Conservation (phyloP, 768 basidiomycete species). For the Kwoniella pini region DNA sequence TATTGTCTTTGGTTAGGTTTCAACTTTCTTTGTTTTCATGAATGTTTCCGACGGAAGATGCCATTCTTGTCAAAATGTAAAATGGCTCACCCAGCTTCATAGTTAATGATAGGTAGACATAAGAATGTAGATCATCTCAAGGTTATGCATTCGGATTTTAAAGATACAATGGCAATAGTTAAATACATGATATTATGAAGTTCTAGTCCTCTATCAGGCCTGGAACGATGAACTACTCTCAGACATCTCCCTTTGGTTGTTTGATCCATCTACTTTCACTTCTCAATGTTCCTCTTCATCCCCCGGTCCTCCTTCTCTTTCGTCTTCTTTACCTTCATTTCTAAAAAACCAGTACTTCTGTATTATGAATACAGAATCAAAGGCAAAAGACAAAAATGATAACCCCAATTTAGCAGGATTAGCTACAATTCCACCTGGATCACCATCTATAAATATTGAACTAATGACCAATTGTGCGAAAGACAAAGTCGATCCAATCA, state of each 20-base stretch:
- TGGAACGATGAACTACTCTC: no score
- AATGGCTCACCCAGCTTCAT: no score
- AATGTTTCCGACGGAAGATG: not conserved
- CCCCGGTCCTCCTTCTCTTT: slow-evolving; percentile 7
- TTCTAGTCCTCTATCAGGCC: not conserved
- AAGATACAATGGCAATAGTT: not conserved
- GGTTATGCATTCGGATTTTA: no score
- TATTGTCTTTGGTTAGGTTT: no score
- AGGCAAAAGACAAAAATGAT: slow-evolving; percentile 31
- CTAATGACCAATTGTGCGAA: slow-evolving; percentile 49
- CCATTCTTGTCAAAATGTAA: not conserved
- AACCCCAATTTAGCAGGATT: slow-evolving; percentile 53
- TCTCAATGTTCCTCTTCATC: slow-evolving; percentile 21
- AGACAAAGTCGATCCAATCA: slow-evolving; percentile 51
- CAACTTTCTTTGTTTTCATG: not conserved
- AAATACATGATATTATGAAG: not conserved
- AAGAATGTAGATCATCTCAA: no score
- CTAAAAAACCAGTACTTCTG: slow-evolving; percentile 41
- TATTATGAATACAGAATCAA: slow-evolving; percentile 39
- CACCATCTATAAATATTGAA: slow-evolving; percentile 40
- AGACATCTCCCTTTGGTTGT: no score
- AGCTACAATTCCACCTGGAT: slow-evolving; percentile 46
- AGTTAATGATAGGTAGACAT: no score
- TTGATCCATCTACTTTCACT: no score
- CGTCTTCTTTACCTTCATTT: not conserved